Percentiles rank a stretch among this genome's conserved stretches.
Evolutionary conservation across 805 yeast genomes (phyloP).

Genomic region (Kuraishia capsulata): DNA sequence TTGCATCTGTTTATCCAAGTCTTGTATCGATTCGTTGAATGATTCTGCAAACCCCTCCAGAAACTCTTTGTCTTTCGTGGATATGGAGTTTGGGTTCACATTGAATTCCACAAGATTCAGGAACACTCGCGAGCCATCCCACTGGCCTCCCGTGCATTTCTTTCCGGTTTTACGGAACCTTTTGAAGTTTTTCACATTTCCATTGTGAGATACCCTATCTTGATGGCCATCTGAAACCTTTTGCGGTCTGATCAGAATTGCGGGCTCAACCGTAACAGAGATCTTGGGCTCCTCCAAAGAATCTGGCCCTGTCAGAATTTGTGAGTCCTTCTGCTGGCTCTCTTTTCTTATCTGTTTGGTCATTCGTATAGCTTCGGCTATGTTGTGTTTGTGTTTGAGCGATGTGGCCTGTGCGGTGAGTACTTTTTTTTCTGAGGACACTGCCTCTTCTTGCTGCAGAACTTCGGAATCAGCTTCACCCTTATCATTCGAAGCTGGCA

Average conservation of each 20-base stretch:
- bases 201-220: too few relatives aligned
- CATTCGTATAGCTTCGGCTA: neutral
- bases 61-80: neutral
- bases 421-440: neutral
- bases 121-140: neutral
- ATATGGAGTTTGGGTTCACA: neutral
- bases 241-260: neutral
- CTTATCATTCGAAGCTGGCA: too few relatives aligned
- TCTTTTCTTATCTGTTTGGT: constrained; percentile 1
- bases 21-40: neutral
- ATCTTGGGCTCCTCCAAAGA: neutral
- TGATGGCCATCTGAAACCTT: neutral
- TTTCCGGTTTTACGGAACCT: constrained; percentile 1
- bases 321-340: neutral
- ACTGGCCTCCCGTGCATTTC: neutral
- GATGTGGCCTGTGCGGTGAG: neutral
- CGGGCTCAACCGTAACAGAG: neutral
- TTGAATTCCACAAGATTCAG: neutral
- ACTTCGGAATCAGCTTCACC: too few relatives aligned
- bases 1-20: neutral
- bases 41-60: neutral
- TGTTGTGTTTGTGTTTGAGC: neutral
- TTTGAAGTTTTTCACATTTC: constrained; percentile 3
- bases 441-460: too few relatives aligned
- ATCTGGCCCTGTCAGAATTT: neutral